These are phyloP conservation scores for Mycena leptocephala DNA, from an alignment of 768 basidiomycete genomes.

Conservation along the genomic window DNA sequence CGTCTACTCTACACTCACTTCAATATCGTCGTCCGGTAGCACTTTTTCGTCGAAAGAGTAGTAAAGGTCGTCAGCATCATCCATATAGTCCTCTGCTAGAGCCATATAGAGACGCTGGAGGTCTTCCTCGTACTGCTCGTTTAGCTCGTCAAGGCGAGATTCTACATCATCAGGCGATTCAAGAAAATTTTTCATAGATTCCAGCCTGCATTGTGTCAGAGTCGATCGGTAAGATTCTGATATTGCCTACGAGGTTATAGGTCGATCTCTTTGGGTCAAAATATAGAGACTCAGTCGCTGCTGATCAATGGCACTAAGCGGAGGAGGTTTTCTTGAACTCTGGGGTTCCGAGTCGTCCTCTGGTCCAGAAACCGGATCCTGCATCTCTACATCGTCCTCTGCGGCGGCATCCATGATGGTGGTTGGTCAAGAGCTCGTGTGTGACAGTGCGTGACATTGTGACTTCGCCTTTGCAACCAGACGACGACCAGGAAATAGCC, in stretches of 20 bases:
- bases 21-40: conserved; percentile 39
- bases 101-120: conserved; percentile 55
- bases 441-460: neutral
- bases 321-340: neutral
- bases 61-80: conserved; percentile 54
- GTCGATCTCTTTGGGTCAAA: conserved; percentile 55
- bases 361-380: neutral
- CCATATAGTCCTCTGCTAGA: conserved; percentile 53
- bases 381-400: conserved; percentile 1
- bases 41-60: conserved; percentile 48
- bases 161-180: conserved; percentile 47
- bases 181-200: conserved; percentile 54
- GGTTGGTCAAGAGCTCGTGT: neutral
- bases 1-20: conserved; percentile 33
- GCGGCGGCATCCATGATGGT: neutral
- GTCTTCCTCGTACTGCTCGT: conserved; percentile 52
- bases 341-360: conserved; percentile 4
- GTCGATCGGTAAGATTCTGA: neutral
- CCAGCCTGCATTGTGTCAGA: conserved; percentile 44
- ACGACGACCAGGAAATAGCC: too few relatives aligned
- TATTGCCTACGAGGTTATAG: conserved; percentile 57
- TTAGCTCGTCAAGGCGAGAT: conserved; percentile 45
- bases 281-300: conserved; percentile 55
- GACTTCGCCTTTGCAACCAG: too few relatives aligned
- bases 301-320: conserved; percentile 7